Percentiles rank a stretch among this genome's conserved stretches.
These are phyloP conservation scores for Xylaria sp. DNA, from an alignment of 2,329 filamentous ascomycete species.

Conservation along the genomic window DNA sequence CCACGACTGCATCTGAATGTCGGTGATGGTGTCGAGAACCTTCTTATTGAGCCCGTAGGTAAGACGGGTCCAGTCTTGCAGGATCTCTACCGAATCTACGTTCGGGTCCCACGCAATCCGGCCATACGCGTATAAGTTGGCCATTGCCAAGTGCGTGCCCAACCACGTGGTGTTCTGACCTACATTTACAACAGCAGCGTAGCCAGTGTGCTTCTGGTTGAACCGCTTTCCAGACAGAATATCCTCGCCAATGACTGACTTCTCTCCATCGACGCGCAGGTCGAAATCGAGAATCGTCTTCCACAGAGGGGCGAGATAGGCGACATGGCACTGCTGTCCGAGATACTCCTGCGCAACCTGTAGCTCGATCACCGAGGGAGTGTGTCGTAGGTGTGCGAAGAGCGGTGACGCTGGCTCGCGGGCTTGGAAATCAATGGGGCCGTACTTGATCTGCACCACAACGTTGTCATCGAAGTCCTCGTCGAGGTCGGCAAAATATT, in stretches of 20 bases:
- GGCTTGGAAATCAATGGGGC: constrained; percentile 76
- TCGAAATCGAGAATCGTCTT: constrained; percentile 71
- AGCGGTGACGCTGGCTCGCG: constrained; percentile 70
- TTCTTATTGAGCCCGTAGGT: constrained; percentile 63
- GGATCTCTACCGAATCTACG: constrained; percentile 52
- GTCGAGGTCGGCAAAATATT: constrained; percentile 70
- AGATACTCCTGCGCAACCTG: constrained; percentile 73
- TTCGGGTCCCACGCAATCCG: constrained; percentile 68
- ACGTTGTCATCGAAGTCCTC: constrained; percentile 72
- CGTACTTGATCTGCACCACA: constrained; percentile 75
- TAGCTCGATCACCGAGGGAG: constrained; percentile 63
- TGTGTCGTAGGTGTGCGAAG: constrained; percentile 57
- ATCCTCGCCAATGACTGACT: constrained; percentile 59
- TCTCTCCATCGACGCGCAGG: constrained; percentile 61
- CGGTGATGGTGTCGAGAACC: constrained; percentile 63
- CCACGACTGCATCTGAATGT: constrained; percentile 73
- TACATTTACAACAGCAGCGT: constrained; percentile 70
- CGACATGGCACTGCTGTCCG: constrained; percentile 71
- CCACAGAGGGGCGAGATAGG: constrained; percentile 73
- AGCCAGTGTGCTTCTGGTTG: constrained; percentile 62
- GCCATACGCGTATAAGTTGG: constrained; percentile 73
- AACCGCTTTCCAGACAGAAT: constrained; percentile 67
- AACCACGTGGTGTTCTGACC: constrained; percentile 71
- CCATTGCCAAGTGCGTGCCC: constrained; percentile 72
- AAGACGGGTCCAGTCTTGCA: constrained; percentile 70